Evolutionary conservation across 768 basidiomycete species (phyloP).

Genomic region (Infundibulicybe gibba): DNA sequence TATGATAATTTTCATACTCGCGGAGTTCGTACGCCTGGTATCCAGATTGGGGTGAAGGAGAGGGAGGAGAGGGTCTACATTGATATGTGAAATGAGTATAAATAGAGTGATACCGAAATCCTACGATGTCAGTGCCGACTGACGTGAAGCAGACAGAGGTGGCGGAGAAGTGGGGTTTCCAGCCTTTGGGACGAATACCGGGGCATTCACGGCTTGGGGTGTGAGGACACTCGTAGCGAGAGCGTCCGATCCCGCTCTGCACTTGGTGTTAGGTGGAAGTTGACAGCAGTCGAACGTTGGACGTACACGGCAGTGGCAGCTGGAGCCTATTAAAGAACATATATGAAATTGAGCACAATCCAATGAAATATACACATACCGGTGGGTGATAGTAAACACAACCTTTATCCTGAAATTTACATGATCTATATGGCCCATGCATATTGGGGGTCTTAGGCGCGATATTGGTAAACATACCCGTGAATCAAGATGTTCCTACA

Average conservation of each 20-base stretch:
- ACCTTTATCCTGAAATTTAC: slow-evolving; percentile 84
- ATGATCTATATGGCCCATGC: slow-evolving; percentile 44
- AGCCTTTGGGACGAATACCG: slow-evolving; percentile 78
- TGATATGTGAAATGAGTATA: neutral
- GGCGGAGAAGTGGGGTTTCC: slow-evolving; percentile 24
- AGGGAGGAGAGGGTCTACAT: slow-evolving; percentile 13
- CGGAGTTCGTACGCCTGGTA: slow-evolving; percentile 16
- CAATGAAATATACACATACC: slow-evolving; percentile 31
- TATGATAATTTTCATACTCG: slow-evolving; percentile 16
- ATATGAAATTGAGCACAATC: neutral
- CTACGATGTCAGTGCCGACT: slow-evolving; percentile 14
- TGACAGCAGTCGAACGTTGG: slow-evolving; percentile 2
- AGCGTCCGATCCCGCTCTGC: slow-evolving; percentile 40
- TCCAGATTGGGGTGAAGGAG: slow-evolving; percentile 10
- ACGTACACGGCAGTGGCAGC: slow-evolving; percentile 29
- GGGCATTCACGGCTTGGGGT: slow-evolving; percentile 75
- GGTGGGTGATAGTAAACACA: slow-evolving; percentile 82
- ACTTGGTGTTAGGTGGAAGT: slow-evolving; percentile 12
- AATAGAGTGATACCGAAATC: slow-evolving; percentile 2
- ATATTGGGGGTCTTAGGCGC: neutral
- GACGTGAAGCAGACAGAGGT: slow-evolving; percentile 19
- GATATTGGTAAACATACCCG: slow-evolving; percentile 48
- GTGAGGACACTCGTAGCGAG: slow-evolving; percentile 37
- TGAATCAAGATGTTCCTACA: slow-evolving; percentile 92
- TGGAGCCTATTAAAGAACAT: slow-evolving; percentile 9